Base-by-base conservation (phyloP, 1,139 yeast genomes). In the Saccharomyces hybrid region DNA sequence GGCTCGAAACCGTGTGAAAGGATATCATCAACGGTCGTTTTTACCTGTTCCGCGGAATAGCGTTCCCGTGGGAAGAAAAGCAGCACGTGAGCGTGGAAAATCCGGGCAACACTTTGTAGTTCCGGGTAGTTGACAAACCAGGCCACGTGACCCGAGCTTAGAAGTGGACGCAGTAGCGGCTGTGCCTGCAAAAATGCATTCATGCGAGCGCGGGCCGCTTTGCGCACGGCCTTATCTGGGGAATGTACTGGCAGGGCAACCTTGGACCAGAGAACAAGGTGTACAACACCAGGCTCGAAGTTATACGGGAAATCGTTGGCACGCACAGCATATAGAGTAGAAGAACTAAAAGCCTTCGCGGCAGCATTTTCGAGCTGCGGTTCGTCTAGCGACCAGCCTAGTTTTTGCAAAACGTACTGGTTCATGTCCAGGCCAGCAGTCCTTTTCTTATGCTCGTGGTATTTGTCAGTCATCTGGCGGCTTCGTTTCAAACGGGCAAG, bases 91-190 rank as follows among this genome's bases (percentile, higher is more conserved):
- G 83, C 70, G 66, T 83, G 88, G 48, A 86, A 82, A 49, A 83
- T 75, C 26, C 78, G 72, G 62, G 75, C 77, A 13, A 83, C 82
- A 64, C 86, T 81, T 66, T 83, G 88, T 52, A 83, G 70, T 19
- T 76, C 73, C 16, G 79, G 76, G 81, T 85, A 82, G 65, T 83
- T 83, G 59, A 81, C 77, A 69, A 83, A 83, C 88, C 87, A 83
- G 11, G 74, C 66, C 44, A 38, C 44, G 44, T 38, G 44, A 38
- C 25, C 44, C 13, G n/a, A 8, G n/a, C n/a, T 11, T 9, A 38
- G 13, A 38, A 38, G 44, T 6, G 44, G 13, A 13, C 44, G 44
- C 44, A 38, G 25, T 3, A 9, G 7, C 3, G 44, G 44, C 9
- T 38, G 44, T 9, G 44, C 44, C 44, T 38, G 44, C 2, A 38